These are phyloP conservation scores for Sphaerulina populicola DNA, from an alignment of 2,329 filamentous ascomycete species.

Conservation along the genomic window DNA sequence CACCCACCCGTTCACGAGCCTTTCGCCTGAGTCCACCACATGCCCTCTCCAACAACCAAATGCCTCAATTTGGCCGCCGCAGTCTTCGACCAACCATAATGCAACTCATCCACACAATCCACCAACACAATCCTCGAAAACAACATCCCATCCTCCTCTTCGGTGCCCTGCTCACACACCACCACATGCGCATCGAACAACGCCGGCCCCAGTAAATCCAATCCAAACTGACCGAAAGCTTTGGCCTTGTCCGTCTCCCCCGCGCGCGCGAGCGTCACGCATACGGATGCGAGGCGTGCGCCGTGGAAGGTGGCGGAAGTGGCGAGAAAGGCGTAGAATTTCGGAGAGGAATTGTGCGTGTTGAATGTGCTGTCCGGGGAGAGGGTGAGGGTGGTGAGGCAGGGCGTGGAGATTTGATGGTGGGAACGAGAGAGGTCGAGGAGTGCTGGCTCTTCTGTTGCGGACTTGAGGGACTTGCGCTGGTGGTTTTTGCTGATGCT, in stretches of 20 bases:
- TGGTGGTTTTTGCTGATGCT: constrained; percentile 1
- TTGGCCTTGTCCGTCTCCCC: background rate
- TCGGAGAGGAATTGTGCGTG: background rate
- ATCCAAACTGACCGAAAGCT: constrained; percentile 2
- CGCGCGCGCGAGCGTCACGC: constrained; percentile 1
- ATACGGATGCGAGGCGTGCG: background rate
- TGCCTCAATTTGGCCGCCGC: background rate
- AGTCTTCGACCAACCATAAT: background rate
- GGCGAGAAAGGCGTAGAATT: background rate
- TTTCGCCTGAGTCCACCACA: background rate
- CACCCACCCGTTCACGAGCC: background rate
- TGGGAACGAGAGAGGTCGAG: background rate
- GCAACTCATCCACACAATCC: constrained; percentile 2
- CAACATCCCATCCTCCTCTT: background rate
- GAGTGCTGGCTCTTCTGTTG: no score
- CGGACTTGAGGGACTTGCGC: no score
- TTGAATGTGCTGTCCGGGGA: constrained; percentile 4
- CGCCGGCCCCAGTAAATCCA: constrained; percentile 3
- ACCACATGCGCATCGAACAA: constrained; percentile 1
- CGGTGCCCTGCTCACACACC: background rate
- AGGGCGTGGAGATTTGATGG: constrained; percentile 1
- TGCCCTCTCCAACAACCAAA: background rate
- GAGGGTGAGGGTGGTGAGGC: background rate
- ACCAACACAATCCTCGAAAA: background rate
- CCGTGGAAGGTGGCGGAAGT: background rate